phyloP scores from a whole-genome alignment of 495 filamentous ascomycete species.

The Cenococcum geophilum region DNA sequence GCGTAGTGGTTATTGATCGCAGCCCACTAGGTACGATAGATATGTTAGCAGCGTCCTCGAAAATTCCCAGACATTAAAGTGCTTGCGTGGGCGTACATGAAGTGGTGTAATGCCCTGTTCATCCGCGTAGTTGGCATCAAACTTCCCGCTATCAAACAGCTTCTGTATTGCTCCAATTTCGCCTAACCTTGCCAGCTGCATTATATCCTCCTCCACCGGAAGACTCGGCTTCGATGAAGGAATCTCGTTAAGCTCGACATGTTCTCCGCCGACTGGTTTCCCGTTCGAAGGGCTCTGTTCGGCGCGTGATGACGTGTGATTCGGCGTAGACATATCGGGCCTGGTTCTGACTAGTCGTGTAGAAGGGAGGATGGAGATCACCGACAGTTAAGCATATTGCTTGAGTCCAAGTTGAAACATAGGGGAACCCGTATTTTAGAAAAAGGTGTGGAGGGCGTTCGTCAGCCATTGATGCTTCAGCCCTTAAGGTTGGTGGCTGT shows the following conservation, averaged over 20 bases:
- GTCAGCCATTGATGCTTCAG: not conserved
- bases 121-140: slow-evolving; percentile 72
- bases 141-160: slow-evolving; percentile 76
- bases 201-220: slow-evolving; percentile 75
- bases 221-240: slow-evolving; percentile 38
- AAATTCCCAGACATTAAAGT: not conserved
- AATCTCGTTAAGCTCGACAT: slow-evolving; percentile 32
- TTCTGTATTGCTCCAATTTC: slow-evolving; percentile 82
- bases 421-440: slow-evolving; percentile 1
- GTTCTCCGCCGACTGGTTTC: slow-evolving; percentile 14
- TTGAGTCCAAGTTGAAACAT: not conserved
- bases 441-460: not conserved
- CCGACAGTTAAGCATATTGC: not conserved
- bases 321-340: slow-evolving; percentile 14
- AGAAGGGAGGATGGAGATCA: not conserved
- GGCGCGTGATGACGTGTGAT: slow-evolving; percentile 3
- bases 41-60: slow-evolving; percentile 3
- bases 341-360: not conserved
- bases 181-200: slow-evolving; percentile 87
- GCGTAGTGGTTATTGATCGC: slow-evolving; percentile 98
- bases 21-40: slow-evolving; percentile 66
- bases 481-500: slow-evolving; percentile 3
- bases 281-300: slow-evolving; percentile 8
- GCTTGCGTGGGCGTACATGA: slow-evolving; percentile 58
- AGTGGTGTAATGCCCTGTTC: slow-evolving; percentile 90